These are phyloP conservation scores for Tardiomyces digboiensis DNA, from an alignment of 1,139 yeast genomes.

Conservation along the genomic window DNA sequence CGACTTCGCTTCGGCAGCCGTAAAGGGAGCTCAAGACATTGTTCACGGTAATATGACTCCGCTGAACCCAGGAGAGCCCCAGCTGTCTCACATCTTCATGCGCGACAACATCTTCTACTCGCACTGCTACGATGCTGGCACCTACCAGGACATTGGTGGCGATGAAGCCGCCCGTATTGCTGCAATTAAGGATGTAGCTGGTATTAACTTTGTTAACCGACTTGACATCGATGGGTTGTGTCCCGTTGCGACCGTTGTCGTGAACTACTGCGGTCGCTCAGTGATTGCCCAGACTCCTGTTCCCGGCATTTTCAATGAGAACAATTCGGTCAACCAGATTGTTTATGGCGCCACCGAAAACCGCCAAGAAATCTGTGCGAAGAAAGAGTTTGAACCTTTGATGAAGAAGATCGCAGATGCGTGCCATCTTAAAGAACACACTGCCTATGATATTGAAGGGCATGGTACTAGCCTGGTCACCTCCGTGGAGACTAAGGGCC, in stretches of 20 bases:
- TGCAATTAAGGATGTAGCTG: conserved; percentile 66
- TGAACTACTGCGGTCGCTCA: conserved; percentile 85
- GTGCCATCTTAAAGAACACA: conserved; percentile 70
- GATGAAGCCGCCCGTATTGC: conserved; percentile 82
- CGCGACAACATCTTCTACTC: conserved; percentile 86
- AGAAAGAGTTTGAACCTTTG: conserved; percentile 42
- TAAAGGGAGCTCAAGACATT: conserved; percentile 70
- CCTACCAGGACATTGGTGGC: conserved; percentile 61
- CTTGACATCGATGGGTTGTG: conserved; percentile 56
- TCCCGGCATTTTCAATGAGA: conserved; percentile 73
- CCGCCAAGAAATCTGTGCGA: conserved; percentile 37
- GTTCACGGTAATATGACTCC: conserved; percentile 66
- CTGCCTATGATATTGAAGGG: conserved; percentile 37
- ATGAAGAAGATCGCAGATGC: conserved; percentile 59
- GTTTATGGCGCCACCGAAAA: conserved; percentile 71
- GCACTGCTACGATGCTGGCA: conserved; percentile 62
- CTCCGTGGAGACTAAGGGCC: conserved; percentile 78
- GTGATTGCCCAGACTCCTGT: conserved; percentile 92
- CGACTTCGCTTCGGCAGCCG: conserved; percentile 71
- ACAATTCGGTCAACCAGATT: conserved; percentile 37
- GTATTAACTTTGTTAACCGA: conserved; percentile 60
- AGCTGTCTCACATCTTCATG: conserved; percentile 53
- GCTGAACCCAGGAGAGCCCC: conserved; percentile 67
- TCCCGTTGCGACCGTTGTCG: conserved; percentile 69
- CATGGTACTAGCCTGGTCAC: conserved; percentile 44